Evolutionary conservation across 1,284 basidiomycete species (phyloP), one percentile per base, ranked within the genome.

Genomic region (Ganoderma lucidum): DNA sequence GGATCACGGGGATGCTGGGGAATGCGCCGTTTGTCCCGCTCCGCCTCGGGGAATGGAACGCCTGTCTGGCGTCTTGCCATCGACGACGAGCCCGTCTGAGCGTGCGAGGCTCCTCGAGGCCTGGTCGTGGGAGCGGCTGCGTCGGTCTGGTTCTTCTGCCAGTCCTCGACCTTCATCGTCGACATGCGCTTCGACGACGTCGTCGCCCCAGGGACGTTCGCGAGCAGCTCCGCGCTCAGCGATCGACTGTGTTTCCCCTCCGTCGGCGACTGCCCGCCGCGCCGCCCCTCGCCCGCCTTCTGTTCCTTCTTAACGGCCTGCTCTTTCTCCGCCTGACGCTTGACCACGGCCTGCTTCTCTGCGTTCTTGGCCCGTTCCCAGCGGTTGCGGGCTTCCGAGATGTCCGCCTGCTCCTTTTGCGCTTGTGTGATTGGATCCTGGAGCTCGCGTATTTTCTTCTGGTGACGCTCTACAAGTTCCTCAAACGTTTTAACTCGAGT

Each of bases 121-220:
- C 30, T 72, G 71, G 63, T 75, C 75, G 75, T 72, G 39, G 84
- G 85, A 53, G 80, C 80, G 62, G 74, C 70, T 44, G 85, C 85
- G 51, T 80, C 81, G 61, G 88, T 83, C 76, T 93, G 93, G 75
- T 89, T 85, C 71, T 86, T 86, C 78, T 93, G 90, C 93, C 93
- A 94, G 75, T 93, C 93, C 78, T 93, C 91, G 44, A 94, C 93
- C 78, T 93, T 93, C 83, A 93, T 80, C 77, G 85, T 88, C 58
- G 92, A 93, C 78, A 90, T 78, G 61, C 91, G 87, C 76, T 87
- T 89, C 62, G 90, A 88, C 37, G 89, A 83, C 55, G 78, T 71
- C n/a, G 76, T 71, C 8, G 73, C 67, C n/a, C 77, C 80, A 6
- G 81, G 78, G 42, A 85, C 78, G 30, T 78, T 78, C 63, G 84